phyloP scores from a whole-genome alignment of 768 basidiomycete genomes.

The Leccinum subtestaceum region DNA sequence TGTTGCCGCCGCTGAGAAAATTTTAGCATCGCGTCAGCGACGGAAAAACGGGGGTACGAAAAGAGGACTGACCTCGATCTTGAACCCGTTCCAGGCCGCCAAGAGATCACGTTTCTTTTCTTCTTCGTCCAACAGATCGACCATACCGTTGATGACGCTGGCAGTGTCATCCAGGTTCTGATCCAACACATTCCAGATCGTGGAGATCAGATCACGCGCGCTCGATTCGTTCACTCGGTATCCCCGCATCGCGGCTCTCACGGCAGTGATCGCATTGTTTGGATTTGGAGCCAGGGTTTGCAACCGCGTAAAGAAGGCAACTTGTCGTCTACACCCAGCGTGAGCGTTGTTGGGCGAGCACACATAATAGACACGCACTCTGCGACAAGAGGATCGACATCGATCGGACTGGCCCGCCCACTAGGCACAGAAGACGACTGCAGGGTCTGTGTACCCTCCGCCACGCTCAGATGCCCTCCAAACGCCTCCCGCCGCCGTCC shows the following conservation, averaged over 20 bases:
- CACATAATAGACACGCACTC: slow-evolving; percentile 43
- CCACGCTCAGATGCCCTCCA: slow-evolving; percentile 53
- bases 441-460: slow-evolving; percentile 24
- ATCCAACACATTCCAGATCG: slow-evolving; percentile 79
- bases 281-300: slow-evolving; percentile 57
- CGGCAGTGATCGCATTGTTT: slow-evolving; percentile 53
- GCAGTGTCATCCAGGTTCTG: slow-evolving; percentile 69
- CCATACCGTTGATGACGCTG: slow-evolving; percentile 65
- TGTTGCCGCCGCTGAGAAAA: slow-evolving; percentile 69
- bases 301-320: slow-evolving; percentile 62
- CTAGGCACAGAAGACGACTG: slow-evolving; percentile 20
- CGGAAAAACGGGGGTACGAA: neutral
- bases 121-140: slow-evolving; percentile 78
- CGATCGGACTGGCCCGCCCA: slow-evolving; percentile 35
- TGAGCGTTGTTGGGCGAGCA: neutral
- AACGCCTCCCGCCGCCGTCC: slow-evolving; percentile 60
- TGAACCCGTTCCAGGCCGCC: slow-evolving; percentile 79
- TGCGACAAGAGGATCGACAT: slow-evolving; percentile 50
- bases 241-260: slow-evolving; percentile 74
- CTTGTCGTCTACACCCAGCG: slow-evolving; percentile 53
- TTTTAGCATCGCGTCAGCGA: neutral
- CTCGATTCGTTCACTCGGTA: slow-evolving; percentile 75
- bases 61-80: slow-evolving; percentile 73
- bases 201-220: slow-evolving; percentile 83
- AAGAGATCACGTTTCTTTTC: slow-evolving; percentile 81